Evolutionary conservation across 1,284 basidiomycete genomes (phyloP), one percentile per base, ranked within the genome.

Genomic region (Malassezia cuniculi): DNA sequence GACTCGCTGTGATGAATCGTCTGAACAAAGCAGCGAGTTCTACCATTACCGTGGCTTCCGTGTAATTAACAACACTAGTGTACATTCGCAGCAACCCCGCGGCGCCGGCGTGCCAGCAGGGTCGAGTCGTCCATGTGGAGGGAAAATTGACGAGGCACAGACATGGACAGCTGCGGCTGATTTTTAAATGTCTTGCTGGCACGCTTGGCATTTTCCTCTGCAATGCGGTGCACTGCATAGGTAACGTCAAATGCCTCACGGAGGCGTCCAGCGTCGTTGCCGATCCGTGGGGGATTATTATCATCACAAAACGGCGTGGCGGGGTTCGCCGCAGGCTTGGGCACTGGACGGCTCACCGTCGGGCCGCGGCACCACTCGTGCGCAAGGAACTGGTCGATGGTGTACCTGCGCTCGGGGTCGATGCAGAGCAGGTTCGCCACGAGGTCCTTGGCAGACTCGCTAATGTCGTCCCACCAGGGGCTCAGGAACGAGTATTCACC

Each of bases 401-500:
- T 94, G 69, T 85, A 95, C 45, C 93, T 79, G 68, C 90, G 82
- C 4, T 81, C 77, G 1, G 93, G 86, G 68, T 99, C 89, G 32
- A 97, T 85, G 63, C 89, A 94, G 6, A 99, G 78, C 4, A 99
- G 72, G 62, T 97, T 87, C 11, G 80, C 79, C 57, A 99, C 93
- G 28, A 99, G 73, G 56, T 97, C 89, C 73, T 95, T 95, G 16
- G 86, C 86, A 82, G 63, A 77, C 34, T 74, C 69, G 51, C 81
- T 85, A 54, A 97, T 87, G 57, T 93, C 83, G 63, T 99, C 93
- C 93, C 93, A 99, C 86, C 94, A 99, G 1, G 93, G 93, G 59
- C 84, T 89, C 35, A 99, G 71, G 74, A 99, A 99, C 0, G 93
- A 95, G 70, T 95, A 99, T 69, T 94, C 82, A 6, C 93, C 93